Evolutionary conservation across 2,329 filamentous ascomycete species (phyloP).

Genomic region (Penicillium sp.): DNA sequence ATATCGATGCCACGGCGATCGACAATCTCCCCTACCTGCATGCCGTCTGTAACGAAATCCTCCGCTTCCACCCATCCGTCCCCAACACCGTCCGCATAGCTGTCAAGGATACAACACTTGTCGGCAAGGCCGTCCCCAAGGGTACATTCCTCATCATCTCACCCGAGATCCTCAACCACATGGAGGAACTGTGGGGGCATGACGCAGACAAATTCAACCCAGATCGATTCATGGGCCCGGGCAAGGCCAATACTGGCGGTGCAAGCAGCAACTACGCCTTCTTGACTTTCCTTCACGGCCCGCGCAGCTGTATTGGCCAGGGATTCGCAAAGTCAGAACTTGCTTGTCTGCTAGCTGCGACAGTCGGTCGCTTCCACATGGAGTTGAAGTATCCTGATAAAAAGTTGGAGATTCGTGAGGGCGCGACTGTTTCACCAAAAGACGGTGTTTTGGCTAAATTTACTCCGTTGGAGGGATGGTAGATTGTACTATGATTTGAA

Average conservation of each 20-base stretch:
- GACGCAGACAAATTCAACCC: conserved; percentile 76
- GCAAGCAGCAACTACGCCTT: conserved; percentile 74
- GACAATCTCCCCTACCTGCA: conserved; percentile 76
- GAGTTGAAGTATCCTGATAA: conserved; percentile 61
- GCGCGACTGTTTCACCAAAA: conserved; percentile 69
- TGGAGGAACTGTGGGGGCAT: conserved; percentile 68
- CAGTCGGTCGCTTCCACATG: conserved; percentile 71
- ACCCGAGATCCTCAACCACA: conserved; percentile 68
- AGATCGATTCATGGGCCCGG: conserved; percentile 65
- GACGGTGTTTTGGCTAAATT: conserved; percentile 70
- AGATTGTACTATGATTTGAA: not conserved
- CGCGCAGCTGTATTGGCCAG: conserved; percentile 79
- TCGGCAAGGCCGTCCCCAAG: conserved; percentile 63
- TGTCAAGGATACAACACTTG: conserved; percentile 63
- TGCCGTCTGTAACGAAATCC: conserved; percentile 73
- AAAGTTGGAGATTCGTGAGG: conserved; percentile 65
- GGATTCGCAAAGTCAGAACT: conserved; percentile 81
- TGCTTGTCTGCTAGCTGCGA: conserved; percentile 73
- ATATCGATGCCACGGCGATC: conserved; percentile 56
- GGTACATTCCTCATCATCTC: conserved; percentile 67
- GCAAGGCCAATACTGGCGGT: conserved; percentile 62
- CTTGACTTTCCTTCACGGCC: conserved; percentile 82
- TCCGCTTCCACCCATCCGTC: conserved; percentile 71
- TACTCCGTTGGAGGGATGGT: conserved; percentile 43
- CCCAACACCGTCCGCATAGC: conserved; percentile 68